Evolutionary conservation across 2,329 filamentous ascomycete genomes (phyloP), one percentile per base, ranked within the genome.

Genomic region (Ophiocordyceps australis): DNA sequence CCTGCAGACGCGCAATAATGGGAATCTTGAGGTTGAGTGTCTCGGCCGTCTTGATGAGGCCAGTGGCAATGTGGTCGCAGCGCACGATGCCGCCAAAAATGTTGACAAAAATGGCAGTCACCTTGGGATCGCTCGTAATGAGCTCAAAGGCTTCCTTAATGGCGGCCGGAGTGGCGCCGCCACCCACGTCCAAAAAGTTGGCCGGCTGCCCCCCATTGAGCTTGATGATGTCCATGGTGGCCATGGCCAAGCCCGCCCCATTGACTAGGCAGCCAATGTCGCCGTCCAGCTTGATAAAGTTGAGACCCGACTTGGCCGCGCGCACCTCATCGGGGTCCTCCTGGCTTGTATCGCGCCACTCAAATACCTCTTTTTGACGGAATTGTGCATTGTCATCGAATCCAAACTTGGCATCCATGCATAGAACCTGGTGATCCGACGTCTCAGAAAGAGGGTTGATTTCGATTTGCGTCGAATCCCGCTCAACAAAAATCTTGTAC

Each of bases 221-320:
- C 74, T 98, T 95, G 71, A 98, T 98, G 56, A 98, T 95, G 57
- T 98, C 89, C 89, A 98, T 98, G 52, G 89, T 98, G 36, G 89
- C 89, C 89, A 98, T 98, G 59, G 89, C 89, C 39, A 98, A 78
- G 62, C 89, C 89, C 45, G 89, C 89, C 52, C 89, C 89, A 63
- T 98, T 98, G 63, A 98, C 89, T 42, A 95, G 68, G 65, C 89
- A 98, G 57, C 89, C 89, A 52, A 98, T 98, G 52, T 98, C 89
- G 52, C 89, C 89, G 50, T 95, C 89, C 34, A 98, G 77, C 73
- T 98, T 98, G 70, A 98, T 98, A 65, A 98, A 98, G 74, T 98
- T 98, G 40, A 98, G 73, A 45, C 82, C 82, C 40, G 74, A 85
- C 68, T 92, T 65, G 45, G 85, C 85, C 44, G 89, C 89, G 59